A percentile compares a stretch with the other conserved stretches of the same genome.
phyloP scores from a whole-genome alignment of 805 yeast species.

The Hyphopichia homilentoma region DNA sequence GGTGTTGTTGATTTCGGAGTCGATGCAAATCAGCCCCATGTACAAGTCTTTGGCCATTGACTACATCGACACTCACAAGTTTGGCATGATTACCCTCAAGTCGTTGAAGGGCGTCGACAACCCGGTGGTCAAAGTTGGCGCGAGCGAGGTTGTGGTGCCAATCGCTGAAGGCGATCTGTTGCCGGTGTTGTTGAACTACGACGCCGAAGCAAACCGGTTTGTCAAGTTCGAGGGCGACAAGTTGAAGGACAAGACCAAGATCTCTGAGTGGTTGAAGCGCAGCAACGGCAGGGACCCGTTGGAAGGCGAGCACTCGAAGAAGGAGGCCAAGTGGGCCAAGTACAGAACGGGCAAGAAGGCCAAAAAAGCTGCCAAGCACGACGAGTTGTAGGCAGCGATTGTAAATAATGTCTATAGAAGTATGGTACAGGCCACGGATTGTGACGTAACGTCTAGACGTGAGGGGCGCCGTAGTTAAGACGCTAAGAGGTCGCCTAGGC shows the following conservation, averaged over 20 bases:
- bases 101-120: conserved; percentile 13
- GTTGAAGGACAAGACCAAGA: conserved; percentile 24
- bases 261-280: conserved; percentile 31
- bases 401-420: no score
- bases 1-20: conserved; percentile 52
- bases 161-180: conserved; percentile 12
- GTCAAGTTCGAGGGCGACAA: conserved; percentile 20
- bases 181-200: conserved; percentile 26
- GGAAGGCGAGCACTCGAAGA: conserved; percentile 37
- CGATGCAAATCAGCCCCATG: conserved; percentile 48
- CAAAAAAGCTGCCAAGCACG: conserved; percentile 14
- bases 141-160: conserved; percentile 15
- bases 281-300: conserved; percentile 21
- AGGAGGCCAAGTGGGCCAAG: conserved; percentile 24
- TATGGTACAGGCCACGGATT: no score
- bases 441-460: no score
- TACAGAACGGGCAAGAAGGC: conserved; percentile 26
- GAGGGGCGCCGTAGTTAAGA: no score
- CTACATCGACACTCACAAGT: conserved; percentile 48
- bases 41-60: conserved; percentile 70
- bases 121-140: conserved; percentile 14
- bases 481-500: no score
- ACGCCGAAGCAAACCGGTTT: conserved; percentile 15
- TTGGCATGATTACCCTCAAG: conserved; percentile 40
- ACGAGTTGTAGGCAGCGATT: conserved; percentile 25